Conservation (phyloP, 371 early-diverging fungal genomes). For the Coemansia sp. region DNA sequence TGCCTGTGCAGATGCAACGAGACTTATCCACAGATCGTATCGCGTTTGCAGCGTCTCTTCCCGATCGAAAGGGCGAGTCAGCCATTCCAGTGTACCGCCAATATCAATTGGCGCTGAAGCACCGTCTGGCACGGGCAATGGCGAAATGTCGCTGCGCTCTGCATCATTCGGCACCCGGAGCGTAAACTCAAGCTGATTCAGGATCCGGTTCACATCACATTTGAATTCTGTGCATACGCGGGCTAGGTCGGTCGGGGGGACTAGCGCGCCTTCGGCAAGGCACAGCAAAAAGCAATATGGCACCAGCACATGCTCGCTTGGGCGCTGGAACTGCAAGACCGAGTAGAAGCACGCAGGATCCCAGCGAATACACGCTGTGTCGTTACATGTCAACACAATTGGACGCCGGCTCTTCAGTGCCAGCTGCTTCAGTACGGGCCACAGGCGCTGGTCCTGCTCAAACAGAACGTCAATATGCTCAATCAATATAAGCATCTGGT, state of each 20-base stretch:
- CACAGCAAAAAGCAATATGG: slow-evolving; percentile 43
- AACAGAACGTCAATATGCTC: slow-evolving; percentile 83
- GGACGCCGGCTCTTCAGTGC: slow-evolving; percentile 76
- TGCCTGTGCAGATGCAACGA: slow-evolving; percentile 23
- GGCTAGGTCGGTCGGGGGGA: slow-evolving; percentile 23
- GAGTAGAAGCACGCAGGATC: slow-evolving; percentile 22
- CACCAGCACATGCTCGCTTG: slow-evolving; percentile 24
- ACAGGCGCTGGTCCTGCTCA: slow-evolving; percentile 82
- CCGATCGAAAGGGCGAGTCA: slow-evolving; percentile 6
- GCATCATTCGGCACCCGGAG: slow-evolving; percentile 1
- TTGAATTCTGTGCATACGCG: slow-evolving; percentile 13
- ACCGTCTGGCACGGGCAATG: neutral
- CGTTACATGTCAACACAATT: slow-evolving; percentile 77
- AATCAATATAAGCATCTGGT: slow-evolving; percentile 70
- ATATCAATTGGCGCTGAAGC: slow-evolving; percentile 3
- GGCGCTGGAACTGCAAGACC: slow-evolving; percentile 33
- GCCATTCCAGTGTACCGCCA: slow-evolving; percentile 35
- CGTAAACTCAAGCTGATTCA: slow-evolving; percentile 28
- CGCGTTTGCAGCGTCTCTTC: slow-evolving; percentile 37
- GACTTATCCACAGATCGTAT: slow-evolving; percentile 28
- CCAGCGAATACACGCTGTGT: slow-evolving; percentile 34
- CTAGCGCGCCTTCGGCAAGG: slow-evolving; percentile 26
- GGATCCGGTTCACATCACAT: slow-evolving; percentile 36
- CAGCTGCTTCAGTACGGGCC: slow-evolving; percentile 67
- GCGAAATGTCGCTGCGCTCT: neutral